phyloP scores from a whole-genome alignment of 2,329 filamentous ascomycete species.

The Diaporthe destruens region DNA sequence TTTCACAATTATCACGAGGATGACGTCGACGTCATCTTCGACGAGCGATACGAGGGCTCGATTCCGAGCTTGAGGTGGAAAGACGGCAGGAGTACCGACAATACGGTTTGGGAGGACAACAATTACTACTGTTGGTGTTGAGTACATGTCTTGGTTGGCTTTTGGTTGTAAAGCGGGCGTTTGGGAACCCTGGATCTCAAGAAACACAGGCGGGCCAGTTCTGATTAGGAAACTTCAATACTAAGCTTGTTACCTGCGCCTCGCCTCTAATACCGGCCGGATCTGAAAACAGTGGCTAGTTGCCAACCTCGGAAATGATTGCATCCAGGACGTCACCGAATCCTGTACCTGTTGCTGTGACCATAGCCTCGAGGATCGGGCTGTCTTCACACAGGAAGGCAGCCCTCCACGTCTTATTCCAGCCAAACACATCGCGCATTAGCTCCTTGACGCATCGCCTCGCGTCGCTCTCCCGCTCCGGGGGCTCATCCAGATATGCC shows the following conservation, averaged over 20 bases:
- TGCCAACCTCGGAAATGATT: slow-evolving; percentile 28
- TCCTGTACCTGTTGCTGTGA: slow-evolving; percentile 44
- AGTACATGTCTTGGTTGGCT: background rate
- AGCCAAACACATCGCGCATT: slow-evolving; percentile 44
- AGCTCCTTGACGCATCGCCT: slow-evolving; percentile 40
- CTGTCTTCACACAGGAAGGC: slow-evolving; percentile 43
- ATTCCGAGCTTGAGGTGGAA: slow-evolving; percentile 54
- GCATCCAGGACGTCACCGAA: slow-evolving; percentile 44
- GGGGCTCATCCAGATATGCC: slow-evolving; percentile 43
- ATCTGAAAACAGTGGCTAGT: background rate
- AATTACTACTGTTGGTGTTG: slow-evolving; percentile 50
- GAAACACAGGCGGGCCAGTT: background rate
- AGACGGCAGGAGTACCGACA: slow-evolving; percentile 45
- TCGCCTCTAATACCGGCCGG: background rate
- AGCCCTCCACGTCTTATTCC: slow-evolving; percentile 44
- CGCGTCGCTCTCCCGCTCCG: slow-evolving; percentile 40
- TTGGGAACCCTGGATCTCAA: background rate
- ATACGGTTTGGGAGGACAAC: slow-evolving; percentile 50
- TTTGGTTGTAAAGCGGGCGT: slow-evolving; percentile 4
- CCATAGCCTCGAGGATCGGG: slow-evolving; percentile 44
- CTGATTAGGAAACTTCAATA: background rate
- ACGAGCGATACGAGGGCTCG: slow-evolving; percentile 49
- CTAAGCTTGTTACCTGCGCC: background rate
- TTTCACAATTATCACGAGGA: slow-evolving; percentile 56
- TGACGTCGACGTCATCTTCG: slow-evolving; percentile 47